Conservation (phyloP, 768 basidiomycete species). For the Mycena olivaceomarginata region DNA sequence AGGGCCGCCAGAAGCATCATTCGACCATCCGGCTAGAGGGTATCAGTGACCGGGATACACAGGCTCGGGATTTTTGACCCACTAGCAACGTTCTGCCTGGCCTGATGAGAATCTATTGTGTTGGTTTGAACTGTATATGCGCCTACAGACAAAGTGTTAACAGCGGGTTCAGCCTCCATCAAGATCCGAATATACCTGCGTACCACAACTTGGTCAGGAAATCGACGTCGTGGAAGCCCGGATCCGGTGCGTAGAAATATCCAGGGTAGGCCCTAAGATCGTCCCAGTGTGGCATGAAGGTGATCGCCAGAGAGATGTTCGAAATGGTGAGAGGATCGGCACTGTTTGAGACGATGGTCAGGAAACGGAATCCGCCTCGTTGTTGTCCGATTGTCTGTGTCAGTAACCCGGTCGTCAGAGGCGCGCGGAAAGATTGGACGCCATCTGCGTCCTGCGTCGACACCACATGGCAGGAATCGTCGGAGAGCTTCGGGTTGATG, state of each 20-base stretch:
- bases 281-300: conserved; percentile 69
- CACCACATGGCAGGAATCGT: conserved; percentile 58
- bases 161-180: background rate
- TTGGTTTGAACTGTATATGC: conserved; percentile 74
- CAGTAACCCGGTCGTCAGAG: conserved; percentile 52
- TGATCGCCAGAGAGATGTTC: conserved; percentile 64
- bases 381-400: conserved; percentile 60
- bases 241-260: conserved; percentile 67
- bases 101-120: conserved; percentile 61
- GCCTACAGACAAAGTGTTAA: background rate
- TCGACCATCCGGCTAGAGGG: conserved; percentile 62
- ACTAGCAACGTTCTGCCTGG: conserved; percentile 51
- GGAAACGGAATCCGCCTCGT: conserved; percentile 69
- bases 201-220: conserved; percentile 74
- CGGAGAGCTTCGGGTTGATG: conserved; percentile 64
- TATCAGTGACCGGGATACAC: background rate
- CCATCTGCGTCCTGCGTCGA: conserved; percentile 57
- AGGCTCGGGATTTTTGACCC: background rate
- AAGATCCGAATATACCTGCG: conserved; percentile 55
- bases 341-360: conserved; percentile 66
- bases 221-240: conserved; percentile 62
- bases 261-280: conserved; percentile 66
- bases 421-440: conserved; percentile 54
- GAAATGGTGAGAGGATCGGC: conserved; percentile 60
- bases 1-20: conserved; percentile 68